Percentiles rank a stretch among this genome's conserved stretches.
Evolutionary conservation across 805 yeast genomes (phyloP).

Genomic region (Metschnikowia bowlesiae): DNA sequence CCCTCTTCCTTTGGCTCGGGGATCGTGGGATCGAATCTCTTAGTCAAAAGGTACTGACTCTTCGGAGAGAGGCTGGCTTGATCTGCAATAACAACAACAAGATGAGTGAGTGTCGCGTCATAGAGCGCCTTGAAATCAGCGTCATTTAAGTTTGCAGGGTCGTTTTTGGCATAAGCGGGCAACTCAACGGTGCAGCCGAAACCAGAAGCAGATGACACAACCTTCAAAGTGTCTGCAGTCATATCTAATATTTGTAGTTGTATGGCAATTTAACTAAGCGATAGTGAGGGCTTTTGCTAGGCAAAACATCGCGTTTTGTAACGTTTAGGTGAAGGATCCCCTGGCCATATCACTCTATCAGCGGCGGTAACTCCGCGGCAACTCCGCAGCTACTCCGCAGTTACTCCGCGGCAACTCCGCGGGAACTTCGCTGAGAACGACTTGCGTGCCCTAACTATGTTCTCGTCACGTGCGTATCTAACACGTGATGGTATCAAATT

Average conservation of each 20-base stretch:
- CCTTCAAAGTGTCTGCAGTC: constrained; percentile 6
- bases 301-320: background rate
- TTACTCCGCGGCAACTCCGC: background rate
- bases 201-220: constrained; percentile 12
- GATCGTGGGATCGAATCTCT: constrained; percentile 70
- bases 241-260: background rate
- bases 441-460: background rate
- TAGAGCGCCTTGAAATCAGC: constrained; percentile 59
- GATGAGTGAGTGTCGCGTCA: constrained; percentile 61
- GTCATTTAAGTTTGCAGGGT: constrained; percentile 65
- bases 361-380: constrained; percentile 1
- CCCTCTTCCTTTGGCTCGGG: constrained; percentile 38
- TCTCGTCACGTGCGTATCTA: background rate
- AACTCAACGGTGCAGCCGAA: constrained; percentile 67
- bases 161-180: constrained; percentile 62
- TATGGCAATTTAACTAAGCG: background rate
- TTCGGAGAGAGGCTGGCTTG: constrained; percentile 66
- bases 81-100: constrained; percentile 71
- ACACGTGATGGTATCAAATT: background rate
- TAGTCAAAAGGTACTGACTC: constrained; percentile 72
- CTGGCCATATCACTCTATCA: background rate
- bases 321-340: background rate
- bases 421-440: background rate
- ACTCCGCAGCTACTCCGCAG: background rate
- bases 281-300: background rate